Base-by-base conservation (phyloP, 345 rosid genomes). In the Heritiera fomes region DNA sequence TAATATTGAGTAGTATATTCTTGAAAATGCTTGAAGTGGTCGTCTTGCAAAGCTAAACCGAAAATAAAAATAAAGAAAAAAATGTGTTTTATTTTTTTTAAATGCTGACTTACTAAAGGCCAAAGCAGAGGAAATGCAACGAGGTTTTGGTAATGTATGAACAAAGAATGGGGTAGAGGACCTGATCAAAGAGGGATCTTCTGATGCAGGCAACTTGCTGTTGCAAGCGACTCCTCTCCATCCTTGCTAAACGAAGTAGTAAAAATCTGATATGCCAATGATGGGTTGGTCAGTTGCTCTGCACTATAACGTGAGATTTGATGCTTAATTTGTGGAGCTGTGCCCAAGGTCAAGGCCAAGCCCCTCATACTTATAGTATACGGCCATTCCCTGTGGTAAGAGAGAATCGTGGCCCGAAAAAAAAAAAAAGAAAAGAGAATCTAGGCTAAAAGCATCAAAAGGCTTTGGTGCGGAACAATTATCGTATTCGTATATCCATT, bases 161-260 rank as follows among this genome's bases (percentile, higher is more conserved):
- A 67, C 38, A 52, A 53, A 13, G 56, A 13, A 9, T 56, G 2
- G 2, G 0, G 1, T 14, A 2, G 23, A 13, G 60, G 83, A 91
- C 93, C 95, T 91, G 92, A 83, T 91, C 93, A 81, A 90, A 90
- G 82, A 91, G 90, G 71, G 91, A 85, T 78, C 80, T 85, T 82
- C 89, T 91, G 82, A 78, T 68, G 84, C 40, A 34, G 79, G 85
- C 85, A 50, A 88, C 84, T 45, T 91, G 88, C 30, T 58, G 80
- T 52, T 46, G 84, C 81, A 84, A 71, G 8, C 75, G 83, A 71
- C 61, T 82, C 20, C 71, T 78, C 46, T 76, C 80, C 88, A 85
- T 87, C 45, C 41, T 43, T 23, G 55, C 7, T 10, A 41, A 15
- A 15, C 2, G 1, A 20, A 20, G 6, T 45, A 4, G 14, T 32